phyloP scores from a whole-genome alignment of 208 protist species.

The Crithidia expoeki region DNA sequence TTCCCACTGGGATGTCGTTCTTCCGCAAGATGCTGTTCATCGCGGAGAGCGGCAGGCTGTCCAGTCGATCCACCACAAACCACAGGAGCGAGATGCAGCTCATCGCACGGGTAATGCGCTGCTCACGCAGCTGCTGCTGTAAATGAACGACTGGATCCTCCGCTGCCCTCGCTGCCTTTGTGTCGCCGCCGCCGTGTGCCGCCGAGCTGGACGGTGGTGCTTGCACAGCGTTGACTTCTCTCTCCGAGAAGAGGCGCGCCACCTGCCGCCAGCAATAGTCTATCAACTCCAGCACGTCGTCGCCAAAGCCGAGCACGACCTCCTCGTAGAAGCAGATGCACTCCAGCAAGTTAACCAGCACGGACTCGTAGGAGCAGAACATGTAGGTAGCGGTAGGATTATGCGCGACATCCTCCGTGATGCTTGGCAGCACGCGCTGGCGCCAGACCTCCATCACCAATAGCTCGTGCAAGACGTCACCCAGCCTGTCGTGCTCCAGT shows the following conservation, averaged over 20 bases:
- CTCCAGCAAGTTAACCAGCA: constrained; percentile 90
- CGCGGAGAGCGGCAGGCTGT: constrained; percentile 70
- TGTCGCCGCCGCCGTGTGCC: background rate
- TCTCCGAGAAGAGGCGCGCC: constrained; percentile 69
- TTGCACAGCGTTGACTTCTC: constrained; percentile 30
- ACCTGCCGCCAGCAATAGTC: constrained; percentile 92
- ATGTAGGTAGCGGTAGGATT: constrained; percentile 84
- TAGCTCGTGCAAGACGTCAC: constrained; percentile 81
- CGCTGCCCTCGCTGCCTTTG: background rate
- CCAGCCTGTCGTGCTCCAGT: constrained; percentile 78
- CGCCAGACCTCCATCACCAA: constrained; percentile 89
- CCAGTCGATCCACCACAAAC: constrained; percentile 87
- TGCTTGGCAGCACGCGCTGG: constrained; percentile 67
- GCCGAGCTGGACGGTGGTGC: background rate
- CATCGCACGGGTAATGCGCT: constrained; percentile 66
- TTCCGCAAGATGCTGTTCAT: constrained; percentile 79
- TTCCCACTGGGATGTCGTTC: constrained; percentile 84
- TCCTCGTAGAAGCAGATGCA: constrained; percentile 89
- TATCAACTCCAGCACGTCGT: constrained; percentile 89
- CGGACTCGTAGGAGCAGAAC: constrained; percentile 83
- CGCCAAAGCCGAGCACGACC: constrained; percentile 69
- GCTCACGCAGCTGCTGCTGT: constrained; percentile 51
- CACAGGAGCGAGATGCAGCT: constrained; percentile 86
- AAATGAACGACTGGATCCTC: constrained; percentile 33
- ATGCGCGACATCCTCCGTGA: constrained; percentile 46